Conservation (phyloP, 2,329 filamentous ascomycete species). For the Epicoccum nigrum region DNA sequence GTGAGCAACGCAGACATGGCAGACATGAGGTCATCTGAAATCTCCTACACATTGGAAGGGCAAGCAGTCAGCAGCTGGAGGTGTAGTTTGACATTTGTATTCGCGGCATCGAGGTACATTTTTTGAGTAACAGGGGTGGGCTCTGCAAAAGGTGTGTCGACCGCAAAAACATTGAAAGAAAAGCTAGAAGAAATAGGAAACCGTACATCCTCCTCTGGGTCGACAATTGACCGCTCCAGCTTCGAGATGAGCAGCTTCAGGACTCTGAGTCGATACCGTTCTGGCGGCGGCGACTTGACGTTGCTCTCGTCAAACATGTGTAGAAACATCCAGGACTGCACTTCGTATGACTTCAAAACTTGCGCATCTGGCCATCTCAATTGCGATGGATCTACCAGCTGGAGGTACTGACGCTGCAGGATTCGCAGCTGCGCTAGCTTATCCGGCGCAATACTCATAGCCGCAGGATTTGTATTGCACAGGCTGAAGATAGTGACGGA, state of each 20-base stretch:
- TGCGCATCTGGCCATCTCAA: slow-evolving; percentile 68
- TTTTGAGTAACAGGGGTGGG: background rate
- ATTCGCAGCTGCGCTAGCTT: slow-evolving; percentile 29
- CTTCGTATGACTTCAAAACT: slow-evolving; percentile 63
- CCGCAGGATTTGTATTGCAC: background rate
- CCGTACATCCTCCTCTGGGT: slow-evolving; percentile 89
- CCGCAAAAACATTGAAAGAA: background rate
- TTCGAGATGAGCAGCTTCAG: slow-evolving; percentile 73
- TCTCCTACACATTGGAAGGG: slow-evolving; percentile 64
- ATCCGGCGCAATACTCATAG: slow-evolving; percentile 24
- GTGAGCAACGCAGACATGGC: slow-evolving; percentile 69
- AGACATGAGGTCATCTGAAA: slow-evolving; percentile 80
- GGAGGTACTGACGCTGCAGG: slow-evolving; percentile 78
- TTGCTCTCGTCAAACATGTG: slow-evolving; percentile 68
- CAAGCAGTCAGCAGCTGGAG: slow-evolving; percentile 30
- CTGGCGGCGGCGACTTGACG: slow-evolving; percentile 65
- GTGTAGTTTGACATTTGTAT: background rate
- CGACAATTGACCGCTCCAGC: slow-evolving; percentile 75
- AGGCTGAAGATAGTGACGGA: background rate
- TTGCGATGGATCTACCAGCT: slow-evolving; percentile 67
- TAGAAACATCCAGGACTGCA: slow-evolving; percentile 71
- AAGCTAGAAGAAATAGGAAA: slow-evolving; percentile 33
- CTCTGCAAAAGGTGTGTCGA: background rate
- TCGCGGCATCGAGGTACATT: background rate
- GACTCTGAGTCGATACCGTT: slow-evolving; percentile 71